Conservation (phyloP, 352 stramenopile genomes). For the Albugo laibachii region DNA sequence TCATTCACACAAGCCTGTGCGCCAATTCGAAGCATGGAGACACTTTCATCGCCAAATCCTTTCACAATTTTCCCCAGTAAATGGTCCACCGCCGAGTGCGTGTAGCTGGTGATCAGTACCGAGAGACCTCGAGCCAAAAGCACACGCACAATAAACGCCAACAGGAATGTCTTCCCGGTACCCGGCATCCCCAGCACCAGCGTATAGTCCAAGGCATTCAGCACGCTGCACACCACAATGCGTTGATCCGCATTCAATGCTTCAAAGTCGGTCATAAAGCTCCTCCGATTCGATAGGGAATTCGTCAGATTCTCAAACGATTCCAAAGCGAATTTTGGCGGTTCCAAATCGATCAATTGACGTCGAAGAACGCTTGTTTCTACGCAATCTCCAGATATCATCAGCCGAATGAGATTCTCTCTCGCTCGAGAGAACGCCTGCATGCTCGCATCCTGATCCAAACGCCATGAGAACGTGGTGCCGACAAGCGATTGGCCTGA, state of each 20-base stretch:
- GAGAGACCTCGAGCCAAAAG: slow-evolving; percentile 82
- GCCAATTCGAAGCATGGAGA: slow-evolving; percentile 62
- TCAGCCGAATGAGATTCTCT: slow-evolving; percentile 55
- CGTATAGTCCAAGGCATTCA: slow-evolving; percentile 87
- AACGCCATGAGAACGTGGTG: slow-evolving; percentile 32
- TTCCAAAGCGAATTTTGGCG: too few species aligned
- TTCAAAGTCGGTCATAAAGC: slow-evolving; percentile 22
- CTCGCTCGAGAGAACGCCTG: slow-evolving; percentile 49
- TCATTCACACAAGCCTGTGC: slow-evolving; percentile 40
- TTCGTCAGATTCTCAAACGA: too few species aligned
- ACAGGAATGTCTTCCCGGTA: slow-evolving; percentile 93
- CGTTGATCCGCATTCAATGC: slow-evolving; percentile 65
- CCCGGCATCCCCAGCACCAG: slow-evolving; percentile 90
- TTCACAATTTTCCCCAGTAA: slow-evolving; percentile 85
- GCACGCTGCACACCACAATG: slow-evolving; percentile 34
- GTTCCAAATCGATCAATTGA: slow-evolving; percentile 19
- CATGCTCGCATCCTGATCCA: slow-evolving; percentile 57
- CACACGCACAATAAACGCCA: slow-evolving; percentile 86
- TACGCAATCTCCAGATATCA: slow-evolving; percentile 11
- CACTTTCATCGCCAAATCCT: slow-evolving; percentile 5
- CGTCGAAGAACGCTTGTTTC: slow-evolving; percentile 24
- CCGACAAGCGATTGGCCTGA: slow-evolving; percentile 36
- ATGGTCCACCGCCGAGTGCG: slow-evolving; percentile 96
- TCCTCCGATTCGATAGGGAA: too few species aligned
- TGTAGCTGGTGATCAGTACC: slow-evolving; percentile 95